A percentile compares a stretch with the other conserved stretches of the same genome.
These are phyloP conservation scores for Candida sp. DNA, from an alignment of 1,139 yeast species.

Conservation along the genomic window DNA sequence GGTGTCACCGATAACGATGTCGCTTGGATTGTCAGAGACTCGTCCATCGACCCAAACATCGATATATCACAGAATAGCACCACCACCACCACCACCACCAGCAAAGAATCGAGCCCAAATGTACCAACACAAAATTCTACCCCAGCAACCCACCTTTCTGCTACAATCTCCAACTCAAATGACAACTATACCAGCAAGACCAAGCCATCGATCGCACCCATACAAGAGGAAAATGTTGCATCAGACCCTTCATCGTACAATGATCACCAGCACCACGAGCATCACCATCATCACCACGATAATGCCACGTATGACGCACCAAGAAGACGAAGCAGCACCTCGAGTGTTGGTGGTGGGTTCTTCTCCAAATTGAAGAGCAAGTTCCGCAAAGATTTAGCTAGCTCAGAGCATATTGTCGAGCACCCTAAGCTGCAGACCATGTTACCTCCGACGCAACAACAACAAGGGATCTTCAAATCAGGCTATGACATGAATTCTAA, in stretches of 20 bases:
- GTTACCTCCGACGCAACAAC: conserved; percentile 4
- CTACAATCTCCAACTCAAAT: conserved; percentile 40
- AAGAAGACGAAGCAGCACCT: conserved; percentile 23
- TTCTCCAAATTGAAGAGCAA: conserved; percentile 43
- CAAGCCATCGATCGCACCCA: conserved; percentile 38
- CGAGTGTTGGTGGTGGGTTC: conserved; percentile 31
- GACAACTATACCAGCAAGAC: conserved; percentile 34
- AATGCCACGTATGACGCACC: conserved; percentile 4
- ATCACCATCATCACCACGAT: background rate
- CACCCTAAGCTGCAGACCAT: background rate
- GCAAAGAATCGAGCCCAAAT: background rate
- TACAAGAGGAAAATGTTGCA: conserved; percentile 29
- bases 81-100: background rate
- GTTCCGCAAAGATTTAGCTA: conserved; percentile 22
- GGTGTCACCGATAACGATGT: conserved; percentile 40
- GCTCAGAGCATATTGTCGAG: conserved; percentile 8
- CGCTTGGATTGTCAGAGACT: conserved; percentile 55
- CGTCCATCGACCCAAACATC: conserved; percentile 15
- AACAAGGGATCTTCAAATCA: conserved; percentile 10
- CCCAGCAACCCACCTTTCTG: conserved; percentile 30
- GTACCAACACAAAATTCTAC: conserved; percentile 10
- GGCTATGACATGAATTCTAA: conserved; percentile 13
- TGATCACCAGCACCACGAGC: background rate
- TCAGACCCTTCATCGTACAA: conserved; percentile 7
- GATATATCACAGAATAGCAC: background rate